phyloP scores from a whole-genome alignment of 2,329 filamentous ascomycete species.

The Bimuria novae-zelandiae region DNA sequence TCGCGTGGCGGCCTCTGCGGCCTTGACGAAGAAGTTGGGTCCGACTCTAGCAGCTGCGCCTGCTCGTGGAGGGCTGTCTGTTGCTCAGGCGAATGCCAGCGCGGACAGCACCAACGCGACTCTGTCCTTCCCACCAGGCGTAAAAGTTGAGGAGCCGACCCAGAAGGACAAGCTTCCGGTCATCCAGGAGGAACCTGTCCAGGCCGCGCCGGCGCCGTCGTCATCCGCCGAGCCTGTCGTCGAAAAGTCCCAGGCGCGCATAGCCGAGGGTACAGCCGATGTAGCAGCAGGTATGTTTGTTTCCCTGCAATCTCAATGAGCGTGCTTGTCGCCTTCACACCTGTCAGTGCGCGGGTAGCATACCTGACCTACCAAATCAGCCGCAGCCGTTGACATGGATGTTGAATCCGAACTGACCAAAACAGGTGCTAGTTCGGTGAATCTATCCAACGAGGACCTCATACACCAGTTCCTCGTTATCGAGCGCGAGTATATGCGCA shows the following conservation, averaged over 20 bases:
- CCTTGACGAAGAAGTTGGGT: too few relatives aligned
- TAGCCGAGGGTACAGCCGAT: background rate
- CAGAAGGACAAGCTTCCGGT: background rate
- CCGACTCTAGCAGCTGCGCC: too few relatives aligned
- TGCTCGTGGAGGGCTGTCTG: too few relatives aligned
- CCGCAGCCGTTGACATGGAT: background rate
- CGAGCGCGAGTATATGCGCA: background rate
- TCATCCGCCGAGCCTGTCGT: background rate
- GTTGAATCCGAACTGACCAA: background rate
- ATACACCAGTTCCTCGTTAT: too few relatives aligned
- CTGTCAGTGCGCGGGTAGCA: too few relatives aligned
- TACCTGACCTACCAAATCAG: too few relatives aligned
- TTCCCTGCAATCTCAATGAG: background rate
- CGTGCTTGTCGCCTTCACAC: too few relatives aligned
- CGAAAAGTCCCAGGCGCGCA: background rate
- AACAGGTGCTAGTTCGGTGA: constrained; percentile 6
- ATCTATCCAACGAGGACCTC: background rate
- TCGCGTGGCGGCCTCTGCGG: too few relatives aligned
- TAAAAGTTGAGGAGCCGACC: background rate
- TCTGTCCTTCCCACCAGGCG: background rate
- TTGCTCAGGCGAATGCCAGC: too few relatives aligned
- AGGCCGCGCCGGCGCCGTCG: background rate
- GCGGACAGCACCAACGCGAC: background rate
- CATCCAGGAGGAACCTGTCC: background rate
- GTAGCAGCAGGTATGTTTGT: background rate